A percentile compares a stretch with the other conserved stretches of the same genome.
phyloP scores from a whole-genome alignment of 106 monocot genomes.

The Phalaenopsis equestris region DNA sequence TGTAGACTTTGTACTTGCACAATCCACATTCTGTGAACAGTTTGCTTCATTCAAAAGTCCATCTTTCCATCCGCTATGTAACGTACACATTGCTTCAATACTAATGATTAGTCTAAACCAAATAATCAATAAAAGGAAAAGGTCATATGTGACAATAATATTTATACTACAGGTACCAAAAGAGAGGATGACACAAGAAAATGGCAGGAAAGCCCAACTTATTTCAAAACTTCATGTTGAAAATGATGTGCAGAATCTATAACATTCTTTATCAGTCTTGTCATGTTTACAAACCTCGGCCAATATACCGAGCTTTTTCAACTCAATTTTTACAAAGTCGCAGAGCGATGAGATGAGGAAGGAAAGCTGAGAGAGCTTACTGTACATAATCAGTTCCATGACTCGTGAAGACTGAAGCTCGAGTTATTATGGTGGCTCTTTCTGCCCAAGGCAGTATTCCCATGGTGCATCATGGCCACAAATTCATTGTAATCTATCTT shows the following conservation, averaged over 20 bases:
- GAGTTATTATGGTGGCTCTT: constrained; percentile 27
- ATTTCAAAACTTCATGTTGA: neutral
- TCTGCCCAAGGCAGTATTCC: constrained; percentile 34
- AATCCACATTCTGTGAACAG: too few species aligned
- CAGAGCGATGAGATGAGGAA: neutral
- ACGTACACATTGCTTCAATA: too few species aligned
- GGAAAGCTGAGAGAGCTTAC: neutral
- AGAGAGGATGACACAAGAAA: neutral
- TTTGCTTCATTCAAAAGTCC: too few species aligned
- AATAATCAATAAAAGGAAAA: too few species aligned
- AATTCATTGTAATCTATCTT: constrained; percentile 65
- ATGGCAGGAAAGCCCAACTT: neutral
- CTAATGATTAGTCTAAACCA: too few species aligned
- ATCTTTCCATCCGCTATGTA: too few species aligned
- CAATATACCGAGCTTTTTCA: neutral
- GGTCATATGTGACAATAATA: neutral
- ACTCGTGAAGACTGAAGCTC: constrained; percentile 47
- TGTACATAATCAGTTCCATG: constrained; percentile 24
- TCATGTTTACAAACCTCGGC: too few species aligned
- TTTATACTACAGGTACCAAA: neutral
- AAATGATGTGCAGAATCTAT: neutral
- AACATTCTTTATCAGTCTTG: neutral
- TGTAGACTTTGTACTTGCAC: too few species aligned
- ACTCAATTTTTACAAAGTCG: constrained; percentile 1
- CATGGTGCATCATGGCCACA: constrained; percentile 62